Evolutionary conservation across 306 rosid species (phyloP).

Genomic region (Luffa aegyptiaca): DNA sequence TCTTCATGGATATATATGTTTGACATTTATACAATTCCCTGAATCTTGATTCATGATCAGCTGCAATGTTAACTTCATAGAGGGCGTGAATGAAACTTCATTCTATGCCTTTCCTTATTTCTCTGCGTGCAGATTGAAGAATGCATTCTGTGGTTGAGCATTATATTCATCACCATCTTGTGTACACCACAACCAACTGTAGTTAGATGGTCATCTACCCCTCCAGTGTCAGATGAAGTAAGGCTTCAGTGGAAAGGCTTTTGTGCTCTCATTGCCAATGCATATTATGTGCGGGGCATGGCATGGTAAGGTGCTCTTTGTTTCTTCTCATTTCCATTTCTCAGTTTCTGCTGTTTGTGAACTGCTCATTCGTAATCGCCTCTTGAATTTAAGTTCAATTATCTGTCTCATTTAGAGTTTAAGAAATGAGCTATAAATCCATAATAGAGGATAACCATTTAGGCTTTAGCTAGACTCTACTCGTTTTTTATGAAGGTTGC

Average conservation of each 20-base stretch:
- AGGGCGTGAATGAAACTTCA: background rate
- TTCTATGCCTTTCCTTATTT: background rate
- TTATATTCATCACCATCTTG: constrained; percentile 83
- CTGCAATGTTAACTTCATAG: background rate
- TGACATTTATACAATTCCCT: background rate
- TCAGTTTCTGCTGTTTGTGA: background rate
- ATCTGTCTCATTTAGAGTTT: background rate
- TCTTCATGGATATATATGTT: background rate
- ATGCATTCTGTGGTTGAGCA: constrained; percentile 92
- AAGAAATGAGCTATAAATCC: background rate
- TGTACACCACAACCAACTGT: constrained; percentile 96
- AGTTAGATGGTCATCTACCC: constrained; percentile 89
- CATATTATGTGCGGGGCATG: constrained; percentile 89
- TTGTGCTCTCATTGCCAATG: constrained; percentile 92
- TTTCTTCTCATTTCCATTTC: background rate
- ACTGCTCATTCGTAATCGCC: background rate
- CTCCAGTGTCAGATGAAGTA: constrained; percentile 81
- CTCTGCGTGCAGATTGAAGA: constrained; percentile 58
- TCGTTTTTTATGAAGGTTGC: constrained; percentile 59
- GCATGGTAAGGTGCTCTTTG: constrained; percentile 61
- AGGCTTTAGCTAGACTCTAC: background rate
- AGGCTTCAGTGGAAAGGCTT: constrained; percentile 96
- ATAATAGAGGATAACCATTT: background rate
- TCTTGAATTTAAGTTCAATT: background rate
- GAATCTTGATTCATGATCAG: background rate